Conservation (phyloP, 2,329 filamentous ascomycete species). For the Talaromyces amestolkiae region DNA sequence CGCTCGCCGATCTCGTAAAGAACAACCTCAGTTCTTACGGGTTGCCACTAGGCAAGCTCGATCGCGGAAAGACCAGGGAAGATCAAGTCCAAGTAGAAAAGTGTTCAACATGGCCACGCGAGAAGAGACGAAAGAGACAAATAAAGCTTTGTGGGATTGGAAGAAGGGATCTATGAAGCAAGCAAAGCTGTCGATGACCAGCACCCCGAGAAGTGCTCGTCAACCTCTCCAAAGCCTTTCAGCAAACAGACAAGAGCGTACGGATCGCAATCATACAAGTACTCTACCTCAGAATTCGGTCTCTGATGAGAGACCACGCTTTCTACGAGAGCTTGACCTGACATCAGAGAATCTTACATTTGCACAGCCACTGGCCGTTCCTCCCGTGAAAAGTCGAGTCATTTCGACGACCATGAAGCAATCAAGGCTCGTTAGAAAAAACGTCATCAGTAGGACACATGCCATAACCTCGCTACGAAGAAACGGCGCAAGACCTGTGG, state of each 20-base stretch:
- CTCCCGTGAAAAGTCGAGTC: neutral
- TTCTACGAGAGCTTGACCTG: conserved; percentile 1
- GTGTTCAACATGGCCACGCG: conserved; percentile 52
- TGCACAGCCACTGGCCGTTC: neutral
- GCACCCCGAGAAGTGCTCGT: conserved; percentile 22
- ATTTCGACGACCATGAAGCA: conserved; percentile 9
- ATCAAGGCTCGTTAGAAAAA: conserved; percentile 27
- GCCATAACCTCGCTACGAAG: conserved; percentile 38
- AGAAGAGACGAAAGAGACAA: conserved; percentile 56
- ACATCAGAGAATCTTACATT: conserved; percentile 13
- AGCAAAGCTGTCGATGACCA: conserved; percentile 24
- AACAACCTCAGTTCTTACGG: conserved; percentile 54
- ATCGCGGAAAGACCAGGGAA: conserved; percentile 47
- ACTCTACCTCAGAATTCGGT: neutral
- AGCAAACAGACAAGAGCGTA: conserved; percentile 21
- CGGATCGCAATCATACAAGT: neutral
- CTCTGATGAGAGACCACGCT: neutral
- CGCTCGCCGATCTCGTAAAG: conserved; percentile 25
- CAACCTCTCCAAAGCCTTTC: conserved; percentile 26
- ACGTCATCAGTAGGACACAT: conserved; percentile 33
- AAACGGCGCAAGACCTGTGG: conserved; percentile 36
- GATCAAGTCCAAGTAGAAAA: conserved; percentile 53
- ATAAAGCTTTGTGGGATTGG: conserved; percentile 52
- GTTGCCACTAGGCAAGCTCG: conserved; percentile 55
- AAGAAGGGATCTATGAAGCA: conserved; percentile 44